Percentiles rank a stretch among this genome's conserved stretches.
Conservation (phyloP, 2,329 filamentous ascomycete species). For the Penicillium concentricum region DNA sequence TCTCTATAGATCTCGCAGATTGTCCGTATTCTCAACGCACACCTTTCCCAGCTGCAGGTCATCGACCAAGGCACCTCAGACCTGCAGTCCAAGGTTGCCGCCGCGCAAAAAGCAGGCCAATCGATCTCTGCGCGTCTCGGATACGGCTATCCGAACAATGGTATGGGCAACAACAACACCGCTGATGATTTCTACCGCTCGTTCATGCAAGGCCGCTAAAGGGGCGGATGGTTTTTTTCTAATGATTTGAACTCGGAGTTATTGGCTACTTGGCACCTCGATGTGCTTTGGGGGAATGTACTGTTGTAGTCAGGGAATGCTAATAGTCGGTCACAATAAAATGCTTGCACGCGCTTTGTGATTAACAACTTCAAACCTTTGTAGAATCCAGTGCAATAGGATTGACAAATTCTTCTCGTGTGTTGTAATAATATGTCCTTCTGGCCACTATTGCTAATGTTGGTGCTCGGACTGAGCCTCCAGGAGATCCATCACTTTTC, state of each 20-base stretch:
- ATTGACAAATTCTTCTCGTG: not conserved
- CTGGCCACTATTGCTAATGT: not conserved
- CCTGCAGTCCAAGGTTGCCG: slow-evolving; percentile 76
- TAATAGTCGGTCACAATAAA: slow-evolving; percentile 12
- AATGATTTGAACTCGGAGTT: slow-evolving; percentile 28
- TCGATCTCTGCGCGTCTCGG: slow-evolving; percentile 46
- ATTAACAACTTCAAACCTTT: not conserved
- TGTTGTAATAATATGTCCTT: not conserved
- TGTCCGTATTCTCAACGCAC: slow-evolving; percentile 89
- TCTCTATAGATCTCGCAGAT: slow-evolving; percentile 77
- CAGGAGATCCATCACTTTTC: not conserved
- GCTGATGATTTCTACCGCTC: slow-evolving; percentile 90
- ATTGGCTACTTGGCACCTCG: slow-evolving; percentile 18
- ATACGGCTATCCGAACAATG: slow-evolving; percentile 36
- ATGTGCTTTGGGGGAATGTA: slow-evolving; percentile 11
- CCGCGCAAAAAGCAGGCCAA: slow-evolving; percentile 76
- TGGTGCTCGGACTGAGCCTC: not conserved
- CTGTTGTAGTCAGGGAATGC: slow-evolving; percentile 10
- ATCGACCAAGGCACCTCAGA: slow-evolving; percentile 84
- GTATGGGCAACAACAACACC: slow-evolving; percentile 56
- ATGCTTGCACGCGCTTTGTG: slow-evolving; percentile 6
- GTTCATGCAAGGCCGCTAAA: slow-evolving; percentile 71
- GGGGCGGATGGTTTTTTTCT: slow-evolving; percentile 29
- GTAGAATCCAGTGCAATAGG: not conserved
- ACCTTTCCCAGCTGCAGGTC: slow-evolving; percentile 86